Conservation (phyloP, 768 basidiomycete genomes). For the Hericium rajendrae region DNA sequence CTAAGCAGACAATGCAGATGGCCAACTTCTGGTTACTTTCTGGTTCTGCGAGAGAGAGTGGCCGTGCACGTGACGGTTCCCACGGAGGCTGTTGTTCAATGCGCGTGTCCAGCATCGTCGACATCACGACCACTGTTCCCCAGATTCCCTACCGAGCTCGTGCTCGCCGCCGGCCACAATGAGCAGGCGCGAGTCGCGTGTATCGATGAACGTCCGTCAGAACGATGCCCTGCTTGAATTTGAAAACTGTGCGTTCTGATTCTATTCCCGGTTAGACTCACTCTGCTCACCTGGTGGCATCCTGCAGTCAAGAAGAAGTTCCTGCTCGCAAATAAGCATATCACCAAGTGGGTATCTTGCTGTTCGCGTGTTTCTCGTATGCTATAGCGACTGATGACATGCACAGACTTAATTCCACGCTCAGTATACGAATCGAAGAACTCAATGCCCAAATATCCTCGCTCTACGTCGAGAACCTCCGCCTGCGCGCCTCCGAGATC, state of each 20-base stretch:
- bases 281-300: constrained; percentile 23
- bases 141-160: neutral
- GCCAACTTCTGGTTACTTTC: too few species aligned
- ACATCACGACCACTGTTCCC: neutral
- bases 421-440: constrained; percentile 78
- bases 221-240: constrained; percentile 78
- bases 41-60: too few species aligned
- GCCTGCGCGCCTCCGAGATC: constrained; percentile 73
- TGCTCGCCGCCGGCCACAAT: constrained; percentile 15
- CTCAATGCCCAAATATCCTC: constrained; percentile 74
- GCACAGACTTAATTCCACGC: constrained; percentile 70
- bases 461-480: constrained; percentile 77
- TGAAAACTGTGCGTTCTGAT: constrained; percentile 59
- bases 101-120: neutral
- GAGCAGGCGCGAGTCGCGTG: constrained; percentile 30
- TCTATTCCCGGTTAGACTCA: constrained; percentile 8
- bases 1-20: too few species aligned
- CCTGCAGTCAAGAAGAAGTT: constrained; percentile 84
- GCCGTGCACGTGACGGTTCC: too few species aligned
- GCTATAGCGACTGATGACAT: constrained; percentile 1
- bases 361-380: constrained; percentile 5
- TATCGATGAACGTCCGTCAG: constrained; percentile 55
- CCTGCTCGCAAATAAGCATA: constrained; percentile 83
- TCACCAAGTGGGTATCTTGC: constrained; percentile 82
- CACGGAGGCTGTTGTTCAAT: neutral